A percentile compares a stretch with the other conserved stretches of the same genome.
Conservation (phyloP, 192 early-diverging fungal genomes). For the Anaeromyces robustus region DNA sequence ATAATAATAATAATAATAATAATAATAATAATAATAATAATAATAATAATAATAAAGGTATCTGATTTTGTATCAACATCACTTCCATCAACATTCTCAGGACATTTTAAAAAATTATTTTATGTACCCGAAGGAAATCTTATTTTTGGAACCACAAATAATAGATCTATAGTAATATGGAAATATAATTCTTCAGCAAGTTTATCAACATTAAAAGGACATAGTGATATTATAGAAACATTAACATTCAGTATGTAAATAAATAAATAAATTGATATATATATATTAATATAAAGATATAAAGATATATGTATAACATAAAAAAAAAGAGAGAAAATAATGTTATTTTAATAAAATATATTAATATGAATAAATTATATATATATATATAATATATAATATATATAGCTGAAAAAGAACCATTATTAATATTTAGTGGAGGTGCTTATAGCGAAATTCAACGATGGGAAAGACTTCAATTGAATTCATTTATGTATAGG, state of each 20-base stretch:
- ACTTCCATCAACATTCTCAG: slow-evolving; percentile 11
- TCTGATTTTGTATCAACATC: slow-evolving; percentile 37
- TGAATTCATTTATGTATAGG: slow-evolving; percentile 51
- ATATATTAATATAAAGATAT: no score
- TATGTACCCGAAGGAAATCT: slow-evolving; percentile 32
- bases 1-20: neutral
- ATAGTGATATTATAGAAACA: slow-evolving; percentile 34
- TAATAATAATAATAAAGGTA: slow-evolving; percentile 10
- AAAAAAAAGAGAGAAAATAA: no score
- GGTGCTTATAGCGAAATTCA: slow-evolving; percentile 31
- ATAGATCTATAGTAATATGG: slow-evolving; percentile 27
- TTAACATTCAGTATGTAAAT: slow-evolving; percentile 25
- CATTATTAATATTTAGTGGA: slow-evolving; percentile 39
- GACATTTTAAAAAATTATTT: slow-evolving; percentile 23
- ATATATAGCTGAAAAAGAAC: slow-evolving; percentile 28
- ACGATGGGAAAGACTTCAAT: slow-evolving; percentile 42
- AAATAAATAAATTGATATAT: no score
- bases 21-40: no score
- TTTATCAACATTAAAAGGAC: slow-evolving; percentile 27
- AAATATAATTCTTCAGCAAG: slow-evolving; percentile 30
- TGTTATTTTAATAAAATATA: no score
- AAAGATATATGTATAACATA: no score
- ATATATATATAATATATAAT: no score
- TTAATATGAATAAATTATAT: no score
- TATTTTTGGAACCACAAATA: slow-evolving; percentile 27